Conservation (phyloP, 768 basidiomycete species). For the Tylopilus vinaceipallidus region DNA sequence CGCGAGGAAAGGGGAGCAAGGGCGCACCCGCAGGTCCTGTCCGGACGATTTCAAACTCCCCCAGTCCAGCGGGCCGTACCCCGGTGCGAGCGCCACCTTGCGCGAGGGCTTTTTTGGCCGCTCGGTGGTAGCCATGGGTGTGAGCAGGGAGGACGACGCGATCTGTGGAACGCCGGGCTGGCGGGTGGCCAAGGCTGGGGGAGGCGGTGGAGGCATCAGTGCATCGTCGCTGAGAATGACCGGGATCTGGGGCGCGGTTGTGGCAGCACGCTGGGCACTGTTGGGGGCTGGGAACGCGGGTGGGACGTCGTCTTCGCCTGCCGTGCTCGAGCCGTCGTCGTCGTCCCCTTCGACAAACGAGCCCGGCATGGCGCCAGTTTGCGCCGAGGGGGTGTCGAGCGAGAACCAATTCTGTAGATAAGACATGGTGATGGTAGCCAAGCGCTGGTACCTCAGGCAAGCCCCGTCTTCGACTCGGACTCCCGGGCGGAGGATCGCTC, state of each 20-base stretch:
- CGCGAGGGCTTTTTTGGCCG: conserved; percentile 56
- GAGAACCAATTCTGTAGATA: conserved; percentile 61
- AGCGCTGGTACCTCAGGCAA: not conserved
- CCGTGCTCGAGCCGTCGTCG: conserved; percentile 39
- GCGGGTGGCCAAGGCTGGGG: conserved; percentile 39
- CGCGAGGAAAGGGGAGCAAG: not conserved
- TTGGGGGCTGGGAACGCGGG: conserved; percentile 72
- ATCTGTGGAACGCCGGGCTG: conserved; percentile 31
- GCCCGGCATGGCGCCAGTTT: conserved; percentile 19
- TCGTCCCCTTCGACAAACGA: conserved; percentile 30
- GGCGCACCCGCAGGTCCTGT: conserved; percentile 67
- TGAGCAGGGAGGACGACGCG: conserved; percentile 45
- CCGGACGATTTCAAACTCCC: conserved; percentile 83
- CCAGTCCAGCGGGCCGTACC: conserved; percentile 93
- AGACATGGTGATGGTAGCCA: conserved; percentile 31
- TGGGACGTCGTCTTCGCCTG: conserved; percentile 53
- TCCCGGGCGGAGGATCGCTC: not conserved
- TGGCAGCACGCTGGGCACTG: conserved; percentile 64
- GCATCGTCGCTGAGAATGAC: conserved; percentile 43
- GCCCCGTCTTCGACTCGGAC: not conserved
- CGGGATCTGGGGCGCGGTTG: conserved; percentile 13
- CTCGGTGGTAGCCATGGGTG: conserved; percentile 63
- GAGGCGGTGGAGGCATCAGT: conserved; percentile 53
- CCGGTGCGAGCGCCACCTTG: conserved; percentile 90
- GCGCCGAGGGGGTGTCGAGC: conserved; percentile 31